Evolutionary conservation across 2,329 filamentous ascomycete genomes (phyloP).

Genomic region (Fusarium sp.): DNA sequence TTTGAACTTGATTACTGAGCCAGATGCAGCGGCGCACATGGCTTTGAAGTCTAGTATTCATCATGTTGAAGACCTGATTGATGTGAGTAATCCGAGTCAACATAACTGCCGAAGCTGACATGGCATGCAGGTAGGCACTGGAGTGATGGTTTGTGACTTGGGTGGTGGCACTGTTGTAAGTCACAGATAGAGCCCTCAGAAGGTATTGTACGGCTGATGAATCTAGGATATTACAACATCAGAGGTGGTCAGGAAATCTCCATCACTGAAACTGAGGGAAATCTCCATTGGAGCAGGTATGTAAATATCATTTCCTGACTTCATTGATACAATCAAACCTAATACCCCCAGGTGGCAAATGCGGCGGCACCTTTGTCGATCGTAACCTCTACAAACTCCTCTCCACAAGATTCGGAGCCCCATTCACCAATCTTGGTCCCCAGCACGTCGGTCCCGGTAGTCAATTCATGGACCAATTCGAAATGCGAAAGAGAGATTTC

Average conservation of each 20-base stretch:
- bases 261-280: background rate
- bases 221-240: background rate
- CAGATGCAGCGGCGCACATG: background rate
- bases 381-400: background rate
- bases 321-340: rapidly evolving
- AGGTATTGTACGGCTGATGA: rapidly evolving
- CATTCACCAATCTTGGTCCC: background rate
- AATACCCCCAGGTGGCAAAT: background rate
- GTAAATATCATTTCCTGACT: rapidly evolving
- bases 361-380: background rate
- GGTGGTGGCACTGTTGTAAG: background rate
- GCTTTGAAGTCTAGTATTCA: background rate
- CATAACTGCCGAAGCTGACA: background rate
- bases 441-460: background rate
- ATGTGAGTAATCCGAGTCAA: background rate
- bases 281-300: background rate
- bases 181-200: rapidly evolving
- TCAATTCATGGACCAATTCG: background rate
- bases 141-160: background rate
- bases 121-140: background rate
- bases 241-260: background rate
- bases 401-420: background rate
- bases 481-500: background rate
- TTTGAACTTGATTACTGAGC: background rate
- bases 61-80: background rate